Conservation (phyloP, 1,139 yeast genomes). For the Geotrichum restrictum region DNA sequence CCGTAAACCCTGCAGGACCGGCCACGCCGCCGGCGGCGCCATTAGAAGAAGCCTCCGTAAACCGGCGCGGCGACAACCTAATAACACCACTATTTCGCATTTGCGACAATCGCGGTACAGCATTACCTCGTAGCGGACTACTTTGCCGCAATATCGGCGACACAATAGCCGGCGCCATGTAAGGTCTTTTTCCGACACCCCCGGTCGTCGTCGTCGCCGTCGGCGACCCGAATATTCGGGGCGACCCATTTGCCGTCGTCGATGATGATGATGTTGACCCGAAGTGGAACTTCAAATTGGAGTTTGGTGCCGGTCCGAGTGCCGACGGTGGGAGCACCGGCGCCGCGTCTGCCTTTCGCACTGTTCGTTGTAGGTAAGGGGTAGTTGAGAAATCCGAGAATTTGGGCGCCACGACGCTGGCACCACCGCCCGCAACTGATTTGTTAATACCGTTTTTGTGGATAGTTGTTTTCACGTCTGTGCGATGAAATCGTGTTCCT, state of each 20-base stretch:
- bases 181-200: too few relatives aligned
- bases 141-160: background rate
- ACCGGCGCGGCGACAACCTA: background rate
- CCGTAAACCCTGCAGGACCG: background rate
- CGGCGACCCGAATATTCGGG: background rate
- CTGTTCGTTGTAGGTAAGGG: slow-evolving; percentile 1
- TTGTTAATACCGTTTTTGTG: background rate
- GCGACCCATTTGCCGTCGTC: background rate
- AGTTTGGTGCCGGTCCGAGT: background rate
- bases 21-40: too few relatives aligned
- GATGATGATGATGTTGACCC: too few relatives aligned
- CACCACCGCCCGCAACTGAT: background rate
- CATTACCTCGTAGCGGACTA: background rate
- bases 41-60: too few relatives aligned
- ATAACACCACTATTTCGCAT: background rate
- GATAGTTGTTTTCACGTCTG: background rate
- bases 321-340: background rate
- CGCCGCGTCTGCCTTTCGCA: background rate
- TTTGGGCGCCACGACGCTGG: too few relatives aligned
- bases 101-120: background rate
- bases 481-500: slow-evolving; percentile 8
- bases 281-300: too few relatives aligned
- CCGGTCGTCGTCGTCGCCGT: background rate
- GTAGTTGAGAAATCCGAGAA: slow-evolving; percentile 10
- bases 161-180: background rate